Conservation (phyloP, 1,284 basidiomycete genomes). For the Grifola frondosa region DNA sequence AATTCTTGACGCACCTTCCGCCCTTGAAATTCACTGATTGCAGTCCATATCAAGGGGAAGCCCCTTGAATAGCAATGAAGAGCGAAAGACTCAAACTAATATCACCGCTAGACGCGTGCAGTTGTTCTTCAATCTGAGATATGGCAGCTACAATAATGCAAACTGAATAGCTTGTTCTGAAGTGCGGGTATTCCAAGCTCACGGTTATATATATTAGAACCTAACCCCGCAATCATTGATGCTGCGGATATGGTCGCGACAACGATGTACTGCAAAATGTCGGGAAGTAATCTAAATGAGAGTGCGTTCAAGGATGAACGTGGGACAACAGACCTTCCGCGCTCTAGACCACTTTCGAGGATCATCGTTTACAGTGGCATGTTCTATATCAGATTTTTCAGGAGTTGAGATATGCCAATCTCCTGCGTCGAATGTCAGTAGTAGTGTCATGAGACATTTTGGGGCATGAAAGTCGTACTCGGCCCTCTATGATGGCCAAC, state of each 20-base stretch:
- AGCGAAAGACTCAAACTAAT: constrained; percentile 75
- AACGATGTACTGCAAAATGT: constrained; percentile 44
- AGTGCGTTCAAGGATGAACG: background rate
- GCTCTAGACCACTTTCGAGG: constrained; percentile 69
- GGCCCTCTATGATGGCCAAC: no score
- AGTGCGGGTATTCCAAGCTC: constrained; percentile 23
- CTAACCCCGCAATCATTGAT: constrained; percentile 68
- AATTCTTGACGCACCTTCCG: constrained; percentile 55
- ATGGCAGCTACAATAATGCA: constrained; percentile 51
- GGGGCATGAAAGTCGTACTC: no score
- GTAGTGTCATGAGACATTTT: no score
- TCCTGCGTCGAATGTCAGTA: no score
- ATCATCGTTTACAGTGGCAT: constrained; percentile 70
- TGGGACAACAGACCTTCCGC: constrained; percentile 54
- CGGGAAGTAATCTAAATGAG: constrained; percentile 2
- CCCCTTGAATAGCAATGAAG: constrained; percentile 82
- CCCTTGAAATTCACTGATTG: constrained; percentile 77
- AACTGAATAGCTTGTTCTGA: background rate
- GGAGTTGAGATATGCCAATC: no score
- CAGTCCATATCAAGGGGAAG: constrained; percentile 70
- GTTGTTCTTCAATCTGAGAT: constrained; percentile 59
- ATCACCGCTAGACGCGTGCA: constrained; percentile 65
- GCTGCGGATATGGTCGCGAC: constrained; percentile 60
- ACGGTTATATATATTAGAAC: constrained; percentile 71
- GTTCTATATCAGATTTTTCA: constrained; percentile 75